Evolutionary conservation across 129 eudicot species (phyloP), one percentile per base, ranked within the genome.

Genomic region (Daucus carota): DNA sequence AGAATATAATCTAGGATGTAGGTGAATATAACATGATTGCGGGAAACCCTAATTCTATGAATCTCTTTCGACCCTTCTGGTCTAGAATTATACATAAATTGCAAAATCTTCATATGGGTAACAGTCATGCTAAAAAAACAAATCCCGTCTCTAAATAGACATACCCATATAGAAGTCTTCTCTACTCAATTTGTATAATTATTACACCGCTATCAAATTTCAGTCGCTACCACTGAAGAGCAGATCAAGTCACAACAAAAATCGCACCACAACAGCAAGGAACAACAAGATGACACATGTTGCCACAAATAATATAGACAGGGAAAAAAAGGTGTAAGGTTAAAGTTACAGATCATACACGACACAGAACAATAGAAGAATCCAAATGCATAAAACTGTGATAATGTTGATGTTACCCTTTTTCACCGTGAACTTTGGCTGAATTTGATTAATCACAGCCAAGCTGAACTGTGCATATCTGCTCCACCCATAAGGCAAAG

Each of bases 401-500:
- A 45, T 60, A 29, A 17, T 20, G 22, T 4, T 33, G 32, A 72
- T 65, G 36, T 45, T 84, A 93, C 98, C 96, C 81, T 90, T 93
- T 78, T 85, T 90, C 44, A 88, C 59, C 5, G 98, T 86, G 59
- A 76, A 86, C 80, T 88, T 93, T 84, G 46, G 83, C 73, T 85
- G 81, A 31, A 85, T 50, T 78, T 93, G 98, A 88, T 93, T 93
- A 72, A 88, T 88, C 72, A 93, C 90, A 45, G 98, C 85, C 84
- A 93, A 83, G 87, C 91, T 93, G 83, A 93, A 93, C 73, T 91
- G 96, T 12, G 96, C 96, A 83, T 84, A 93, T 88, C 98, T 84
- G 79, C 87, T 93, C 98, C 98, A 93, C 48, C 98, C 98, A 82
- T 88, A 93, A 13, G 95, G 98, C 84, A 93, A 84, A 26, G 90